Conservation (phyloP, 306 rosid species). For the Cicer bijugum region DNA sequence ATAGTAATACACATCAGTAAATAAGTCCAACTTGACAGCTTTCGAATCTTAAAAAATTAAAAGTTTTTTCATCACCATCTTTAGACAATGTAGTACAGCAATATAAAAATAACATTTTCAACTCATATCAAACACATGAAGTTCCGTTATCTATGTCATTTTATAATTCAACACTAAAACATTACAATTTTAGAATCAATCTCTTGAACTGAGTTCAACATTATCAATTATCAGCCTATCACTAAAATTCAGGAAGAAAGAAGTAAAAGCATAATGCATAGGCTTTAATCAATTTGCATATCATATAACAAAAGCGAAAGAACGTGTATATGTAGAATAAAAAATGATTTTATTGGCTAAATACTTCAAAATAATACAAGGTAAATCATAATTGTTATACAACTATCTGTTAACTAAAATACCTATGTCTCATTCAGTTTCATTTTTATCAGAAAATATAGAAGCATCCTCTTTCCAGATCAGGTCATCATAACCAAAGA, state of each 20-base stretch:
- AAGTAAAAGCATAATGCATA: neutral
- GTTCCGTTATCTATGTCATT: neutral
- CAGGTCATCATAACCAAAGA: slow-evolving; percentile 64
- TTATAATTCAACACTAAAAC: neutral
- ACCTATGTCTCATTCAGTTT: slow-evolving; percentile 47
- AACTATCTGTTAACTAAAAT: slow-evolving; percentile 30
- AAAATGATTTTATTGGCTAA: slow-evolving; percentile 17
- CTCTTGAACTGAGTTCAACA: neutral
- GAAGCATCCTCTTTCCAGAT: slow-evolving; percentile 62
- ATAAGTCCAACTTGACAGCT: slow-evolving; percentile 2
- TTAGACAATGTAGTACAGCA: neutral
- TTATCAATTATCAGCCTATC: neutral
- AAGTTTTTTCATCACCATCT: neutral
- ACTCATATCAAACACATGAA: neutral
- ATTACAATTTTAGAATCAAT: neutral
- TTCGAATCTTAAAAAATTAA: neutral
- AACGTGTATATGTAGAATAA: neutral
- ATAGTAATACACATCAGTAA: slow-evolving; percentile 1
- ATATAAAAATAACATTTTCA: neutral
- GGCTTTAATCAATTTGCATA: neutral
- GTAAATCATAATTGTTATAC: slow-evolving; percentile 7
- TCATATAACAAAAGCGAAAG: slow-evolving; percentile 6
- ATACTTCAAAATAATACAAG: slow-evolving; percentile 36
- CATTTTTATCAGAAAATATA: slow-evolving; percentile 38
- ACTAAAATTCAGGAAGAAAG: neutral